phyloP scores from a whole-genome alignment of 2,329 filamentous ascomycete genomes.

The Ascochyta clinopodiicola region DNA sequence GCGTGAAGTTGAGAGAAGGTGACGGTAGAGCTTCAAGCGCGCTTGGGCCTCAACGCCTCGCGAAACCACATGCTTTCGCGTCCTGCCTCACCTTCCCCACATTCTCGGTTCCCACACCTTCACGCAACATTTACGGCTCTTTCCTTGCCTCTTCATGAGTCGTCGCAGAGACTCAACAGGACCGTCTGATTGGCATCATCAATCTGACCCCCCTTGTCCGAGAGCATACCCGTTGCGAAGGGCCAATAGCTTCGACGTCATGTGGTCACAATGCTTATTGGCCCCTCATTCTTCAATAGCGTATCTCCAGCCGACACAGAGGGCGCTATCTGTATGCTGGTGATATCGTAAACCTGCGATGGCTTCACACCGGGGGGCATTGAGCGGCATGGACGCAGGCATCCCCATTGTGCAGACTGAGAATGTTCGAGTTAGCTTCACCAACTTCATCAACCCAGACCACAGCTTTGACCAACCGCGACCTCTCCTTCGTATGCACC shows the following conservation, averaged over 20 bases:
- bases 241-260: no score
- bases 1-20: slow-evolving; percentile 10
- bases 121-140: not conserved
- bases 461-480: no score
- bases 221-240: no score
- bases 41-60: slow-evolving; percentile 6
- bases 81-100: slow-evolving; percentile 4
- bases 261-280: no score
- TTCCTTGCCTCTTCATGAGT: not conserved
- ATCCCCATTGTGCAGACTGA: not conserved
- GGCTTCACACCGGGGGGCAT: not conserved
- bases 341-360: not conserved
- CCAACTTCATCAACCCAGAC: not conserved
- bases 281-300: no score
- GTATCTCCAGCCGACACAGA: no score
- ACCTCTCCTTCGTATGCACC: not conserved
- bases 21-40: not conserved
- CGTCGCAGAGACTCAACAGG: no score
- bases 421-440: not conserved
- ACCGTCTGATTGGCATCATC: no score
- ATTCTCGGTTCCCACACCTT: not conserved
- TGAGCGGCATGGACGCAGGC: not conserved
- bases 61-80: slow-evolving; percentile 17
- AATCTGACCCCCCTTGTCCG: no score
- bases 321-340: no score